Evolutionary conservation across 768 basidiomycete genomes (phyloP), one percentile per base, ranked within the genome.

Genomic region (Russula sp.): DNA sequence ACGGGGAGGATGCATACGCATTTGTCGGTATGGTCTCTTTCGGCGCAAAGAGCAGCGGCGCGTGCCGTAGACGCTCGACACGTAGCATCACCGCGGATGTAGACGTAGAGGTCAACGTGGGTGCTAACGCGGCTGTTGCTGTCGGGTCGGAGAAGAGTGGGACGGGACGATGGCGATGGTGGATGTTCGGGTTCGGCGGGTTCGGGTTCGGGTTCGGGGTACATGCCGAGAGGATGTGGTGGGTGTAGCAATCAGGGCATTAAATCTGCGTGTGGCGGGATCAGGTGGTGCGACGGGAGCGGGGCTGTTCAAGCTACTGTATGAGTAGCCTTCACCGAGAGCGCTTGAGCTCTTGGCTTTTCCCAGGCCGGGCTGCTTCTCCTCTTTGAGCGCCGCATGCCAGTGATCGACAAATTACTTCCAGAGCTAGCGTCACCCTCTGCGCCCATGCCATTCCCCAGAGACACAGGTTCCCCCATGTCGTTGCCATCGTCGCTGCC

Each of bases 91-190:
- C 13, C 13, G 24, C 14, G 2, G 28, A 9, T 9, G 38, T 11
- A 14, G 59, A 24, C 18, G 50, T 20, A 20, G 55, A 10, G n/a
- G 34, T 24, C 10, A 22, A 22, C 22, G 46, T 5, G 5, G 24
- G 13, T 13, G 46, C 22, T 13, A 13, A n/a, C 8, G 77, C 81
- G 57, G 76, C 70, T 1, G 42, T 3, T 10, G 32, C 42, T 4
- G 52, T 49, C 14, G 52, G 63, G 48, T 78, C 79, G 28, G 78
- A 76, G 70, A 82, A 83, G 5, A 90, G 74, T 0, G 89, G 85
- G 6, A 84, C 77, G 14, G 88, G 84, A 30, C 87, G 78, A 71
- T 92, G 90, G 54, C 90, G 80, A 72, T 92, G 90, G 64, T 91
- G 84, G 0, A 85, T 76, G 64, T 81, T 87, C 0, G 87, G 87